phyloP scores from a whole-genome alignment of 2,329 filamentous ascomycete species.

The Arthrobotrys megalospora region DNA sequence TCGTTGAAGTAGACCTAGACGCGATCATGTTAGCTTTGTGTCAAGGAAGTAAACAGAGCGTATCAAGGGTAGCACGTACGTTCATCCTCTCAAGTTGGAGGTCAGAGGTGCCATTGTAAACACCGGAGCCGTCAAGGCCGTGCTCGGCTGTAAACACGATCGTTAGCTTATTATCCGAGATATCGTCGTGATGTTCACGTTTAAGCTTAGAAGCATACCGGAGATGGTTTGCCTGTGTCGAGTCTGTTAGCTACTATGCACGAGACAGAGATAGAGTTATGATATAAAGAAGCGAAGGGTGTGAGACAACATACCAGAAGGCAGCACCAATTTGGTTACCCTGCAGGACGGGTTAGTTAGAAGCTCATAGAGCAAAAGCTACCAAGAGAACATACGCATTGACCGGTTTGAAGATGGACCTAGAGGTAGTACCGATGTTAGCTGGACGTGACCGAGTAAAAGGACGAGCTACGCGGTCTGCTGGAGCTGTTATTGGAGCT shows the following conservation, averaged over 20 bases:
- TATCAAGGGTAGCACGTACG: conserved; percentile 67
- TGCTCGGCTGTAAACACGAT: conserved; percentile 72
- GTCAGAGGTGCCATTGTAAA: conserved; percentile 98
- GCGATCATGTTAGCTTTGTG: conserved; percentile 16
- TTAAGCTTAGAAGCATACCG: conserved; percentile 65
- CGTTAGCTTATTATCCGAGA: conserved; percentile 12
- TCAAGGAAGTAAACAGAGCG: background rate
- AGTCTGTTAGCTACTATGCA: conserved; percentile 33
- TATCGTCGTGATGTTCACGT: background rate
- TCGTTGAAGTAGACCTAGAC: conserved; percentile 89
- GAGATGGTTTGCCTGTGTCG: conserved; percentile 72
- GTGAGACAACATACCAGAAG: conserved; percentile 81
- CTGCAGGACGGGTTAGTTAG: conserved; percentile 70
- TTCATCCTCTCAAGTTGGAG: conserved; percentile 99
- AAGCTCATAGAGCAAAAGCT: conserved; percentile 31
- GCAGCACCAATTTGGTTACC: conserved; percentile 99
- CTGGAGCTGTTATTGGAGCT: conserved; percentile 18
- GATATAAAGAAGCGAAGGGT: background rate
- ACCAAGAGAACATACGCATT: conserved; percentile 82
- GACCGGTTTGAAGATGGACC: conserved; percentile 98
- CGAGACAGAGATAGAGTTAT: background rate
- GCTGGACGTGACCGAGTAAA: conserved; percentile 33
- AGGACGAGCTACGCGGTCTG: conserved; percentile 31
- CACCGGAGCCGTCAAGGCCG: conserved; percentile 95
- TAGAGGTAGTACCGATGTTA: conserved; percentile 39